Evolutionary conservation across 1,139 yeast genomes (phyloP), one percentile per base, ranked within the genome.

Genomic region (Debaryomyces psychrophilus): DNA sequence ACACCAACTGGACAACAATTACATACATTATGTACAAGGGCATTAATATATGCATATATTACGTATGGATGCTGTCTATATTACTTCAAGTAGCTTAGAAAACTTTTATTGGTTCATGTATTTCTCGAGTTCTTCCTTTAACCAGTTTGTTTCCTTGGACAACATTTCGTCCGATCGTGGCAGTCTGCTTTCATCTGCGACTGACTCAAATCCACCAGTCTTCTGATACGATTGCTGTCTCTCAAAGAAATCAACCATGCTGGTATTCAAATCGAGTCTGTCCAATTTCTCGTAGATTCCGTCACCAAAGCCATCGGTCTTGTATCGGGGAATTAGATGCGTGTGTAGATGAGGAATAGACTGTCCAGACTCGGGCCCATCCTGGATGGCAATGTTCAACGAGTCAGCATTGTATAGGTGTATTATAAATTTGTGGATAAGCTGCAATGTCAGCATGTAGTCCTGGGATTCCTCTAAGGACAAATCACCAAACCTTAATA

Each of bases 351-450:
- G 99, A 2, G 97, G 96, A 1, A 93, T 85, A 14, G 93, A 82
- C 62, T 93, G 99, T 3, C 99, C 99, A 2, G 97, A 93, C 45
- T 89, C 90, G 0, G 93, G 89, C 0, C 99, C 99, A 62, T 93
- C 99, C 62, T 93, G 99, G 48, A 93, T 89, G 12, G 97, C 90
- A 26, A 93, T 78, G 60, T 93, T 93, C 50, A 90, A 64, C 1
- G 96, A 73, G 55, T 90, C 95, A 0, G 97, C 95, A 38, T 82
- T 75, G 62, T 85, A 90, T 12, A 76, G 69, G 48, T 73, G 61
- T 52, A 77, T 82, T 25, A 93, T 83, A 53, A 88, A 86, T 47
- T 69, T 67, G 50, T 90, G 84, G 1, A 93, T 75, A 44, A 77
- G 60, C 54, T 89, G 96, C n/a, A 93, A 71, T 0, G 96, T 81